phyloP scores from a whole-genome alignment of 2,329 filamentous ascomycete genomes.

The Monosporascus sp. region DNA sequence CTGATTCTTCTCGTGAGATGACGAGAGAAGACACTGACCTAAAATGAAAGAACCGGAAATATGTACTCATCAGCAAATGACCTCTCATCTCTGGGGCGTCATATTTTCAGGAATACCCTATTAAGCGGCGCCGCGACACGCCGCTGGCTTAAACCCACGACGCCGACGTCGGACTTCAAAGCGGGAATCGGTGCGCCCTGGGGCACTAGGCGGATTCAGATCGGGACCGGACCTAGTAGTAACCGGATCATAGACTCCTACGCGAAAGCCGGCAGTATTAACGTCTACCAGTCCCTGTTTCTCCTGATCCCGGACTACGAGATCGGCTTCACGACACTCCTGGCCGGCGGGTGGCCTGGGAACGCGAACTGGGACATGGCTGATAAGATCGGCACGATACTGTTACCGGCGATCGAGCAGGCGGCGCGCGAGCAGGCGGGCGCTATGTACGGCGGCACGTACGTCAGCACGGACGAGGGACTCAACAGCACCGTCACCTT shows the following conservation, averaged over 20 bases:
- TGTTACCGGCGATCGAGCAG: constrained; percentile 21
- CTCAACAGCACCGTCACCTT: constrained; percentile 17
- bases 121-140: constrained; percentile 30
- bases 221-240: constrained; percentile 6
- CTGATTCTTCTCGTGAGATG: background rate
- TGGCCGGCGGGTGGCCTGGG: constrained; percentile 22
- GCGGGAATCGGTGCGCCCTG: constrained; percentile 38
- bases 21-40: background rate
- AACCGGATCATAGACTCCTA: constrained; percentile 25
- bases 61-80: constrained; percentile 39
- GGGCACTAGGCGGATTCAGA: constrained; percentile 34
- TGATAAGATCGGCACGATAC: constrained; percentile 16
- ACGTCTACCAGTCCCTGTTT: constrained; percentile 20
- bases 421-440: constrained; percentile 18
- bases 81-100: constrained; percentile 36
- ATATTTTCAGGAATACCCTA: constrained; percentile 34
- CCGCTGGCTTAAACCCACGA: constrained; percentile 39
- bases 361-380: constrained; percentile 27
- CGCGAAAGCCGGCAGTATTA: constrained; percentile 25
- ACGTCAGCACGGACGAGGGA: constrained; percentile 1
- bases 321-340: constrained; percentile 19
- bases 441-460: constrained; percentile 16
- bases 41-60: constrained; percentile 30
- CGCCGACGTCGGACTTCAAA: constrained; percentile 31
- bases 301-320: constrained; percentile 25